These are phyloP conservation scores for Fusarium cicatricum DNA, from an alignment of 2,329 filamentous ascomycete species.

Conservation along the genomic window DNA sequence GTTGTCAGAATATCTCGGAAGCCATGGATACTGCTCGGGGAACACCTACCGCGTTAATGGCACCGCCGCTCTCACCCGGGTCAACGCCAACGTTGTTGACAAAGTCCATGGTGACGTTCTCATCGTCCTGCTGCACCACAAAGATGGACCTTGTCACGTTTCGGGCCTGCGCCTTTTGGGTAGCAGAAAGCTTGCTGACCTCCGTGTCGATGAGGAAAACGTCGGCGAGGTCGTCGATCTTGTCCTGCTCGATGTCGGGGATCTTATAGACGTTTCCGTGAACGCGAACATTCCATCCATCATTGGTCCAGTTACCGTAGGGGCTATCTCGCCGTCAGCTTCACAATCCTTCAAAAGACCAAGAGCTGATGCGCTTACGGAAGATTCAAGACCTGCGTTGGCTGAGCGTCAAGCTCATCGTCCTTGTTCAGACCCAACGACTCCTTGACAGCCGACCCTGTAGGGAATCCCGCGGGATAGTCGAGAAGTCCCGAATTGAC, in stretches of 20 bases:
- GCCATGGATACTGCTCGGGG: no score
- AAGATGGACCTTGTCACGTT: slow-evolving; percentile 79
- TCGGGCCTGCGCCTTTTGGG: slow-evolving; percentile 71
- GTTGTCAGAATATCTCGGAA: slow-evolving; percentile 4
- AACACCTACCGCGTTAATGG: slow-evolving; percentile 51
- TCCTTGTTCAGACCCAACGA: slow-evolving; percentile 68
- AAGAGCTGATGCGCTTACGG: slow-evolving; percentile 51
- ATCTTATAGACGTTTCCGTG: slow-evolving; percentile 86
- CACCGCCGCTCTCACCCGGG: slow-evolving; percentile 64
- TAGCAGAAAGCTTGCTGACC: slow-evolving; percentile 64
- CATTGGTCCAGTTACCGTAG: slow-evolving; percentile 81
- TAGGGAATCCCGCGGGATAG: slow-evolving; percentile 73
- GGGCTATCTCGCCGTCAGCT: slow-evolving; percentile 46
- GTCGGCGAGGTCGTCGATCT: slow-evolving; percentile 74
- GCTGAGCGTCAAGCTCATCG: slow-evolving; percentile 65
- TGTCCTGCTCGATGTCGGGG: slow-evolving; percentile 70
- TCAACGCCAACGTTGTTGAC: slow-evolving; percentile 53
- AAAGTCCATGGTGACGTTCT: slow-evolving; percentile 70
- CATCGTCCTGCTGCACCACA: slow-evolving; percentile 74
- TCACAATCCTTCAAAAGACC: not conserved
- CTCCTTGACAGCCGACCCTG: slow-evolving; percentile 66
- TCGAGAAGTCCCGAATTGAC: slow-evolving; percentile 71
- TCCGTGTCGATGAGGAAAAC: slow-evolving; percentile 73
- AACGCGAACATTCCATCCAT: slow-evolving; percentile 78
- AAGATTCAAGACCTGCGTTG: slow-evolving; percentile 76